Base-by-base conservation (phyloP, 768 basidiomycete genomes). In the Lactarius evosmus region DNA sequence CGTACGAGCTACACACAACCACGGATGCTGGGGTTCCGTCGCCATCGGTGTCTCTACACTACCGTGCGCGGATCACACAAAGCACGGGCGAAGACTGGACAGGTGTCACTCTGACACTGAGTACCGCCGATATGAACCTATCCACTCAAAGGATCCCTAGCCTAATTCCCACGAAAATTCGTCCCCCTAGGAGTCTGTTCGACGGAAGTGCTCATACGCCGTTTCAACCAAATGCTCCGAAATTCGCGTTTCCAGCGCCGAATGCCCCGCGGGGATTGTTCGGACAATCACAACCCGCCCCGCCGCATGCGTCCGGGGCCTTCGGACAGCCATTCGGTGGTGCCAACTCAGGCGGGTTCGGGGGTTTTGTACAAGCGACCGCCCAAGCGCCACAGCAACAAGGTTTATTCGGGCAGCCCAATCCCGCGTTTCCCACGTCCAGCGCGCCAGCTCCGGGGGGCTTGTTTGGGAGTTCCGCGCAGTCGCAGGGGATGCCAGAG, bases 1-100 rank as follows among this genome's bases (percentile, higher is more conserved):
- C 77, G 3, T 87, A 87, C 67, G 85, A 87, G 66, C 77, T 88
- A 0, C 80, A 84, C 62, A 83, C 84, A 2, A 77, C 75, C 0
- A 68, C 25, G 72, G 78, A 58, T 70, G 75, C 63, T 14, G 80
- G 80, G 0, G 77, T 80, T 61, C 78, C 80, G 3, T 78, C 78
- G 0, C 69, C 79, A 6, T 69, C 75, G 0, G 78, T 85, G 29
- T 66, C 77, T 3, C 75, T 88, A 11, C 80, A 84, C 63, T 86
- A 86, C 68, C 81, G 82, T 29, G 84, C 84, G 0, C 74, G 77
- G 32, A 75, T 87, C 56, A 73, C 70, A 0, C 85, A 88, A 67
- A 72, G 71, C 66, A 85, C 85, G 0, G 85, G 85, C 14, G 86
- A 88, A 67, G 82, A 85, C 64, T 88, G 85, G 86, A 76, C 69